These are phyloP conservation scores for Elsinoe perseae DNA, from an alignment of 2,329 filamentous ascomycete genomes.

Conservation along the genomic window DNA sequence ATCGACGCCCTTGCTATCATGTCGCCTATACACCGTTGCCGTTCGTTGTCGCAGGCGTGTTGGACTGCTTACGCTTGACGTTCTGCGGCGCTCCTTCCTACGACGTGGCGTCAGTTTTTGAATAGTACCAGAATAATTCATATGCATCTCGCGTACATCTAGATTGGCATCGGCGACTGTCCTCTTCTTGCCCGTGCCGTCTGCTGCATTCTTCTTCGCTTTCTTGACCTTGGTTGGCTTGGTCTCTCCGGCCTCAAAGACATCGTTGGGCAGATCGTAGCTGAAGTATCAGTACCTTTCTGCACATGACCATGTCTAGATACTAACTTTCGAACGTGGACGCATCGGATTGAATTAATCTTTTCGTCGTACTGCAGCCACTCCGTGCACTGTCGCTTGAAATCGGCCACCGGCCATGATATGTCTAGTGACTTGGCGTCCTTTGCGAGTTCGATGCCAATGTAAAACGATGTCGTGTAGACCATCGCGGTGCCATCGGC, in stretches of 20 bases:
- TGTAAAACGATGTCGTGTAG: slow-evolving; percentile 89
- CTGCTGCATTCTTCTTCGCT: slow-evolving; percentile 24
- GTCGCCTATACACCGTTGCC: not conserved
- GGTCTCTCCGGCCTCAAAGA: slow-evolving; percentile 72
- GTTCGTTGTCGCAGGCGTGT: slow-evolving; percentile 8
- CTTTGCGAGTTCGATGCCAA: slow-evolving; percentile 69
- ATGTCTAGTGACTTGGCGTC: slow-evolving; percentile 66
- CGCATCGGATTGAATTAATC: slow-evolving; percentile 71
- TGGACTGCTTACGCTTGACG: slow-evolving; percentile 16
- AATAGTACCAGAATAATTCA: not conserved
- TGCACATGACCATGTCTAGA: not conserved
- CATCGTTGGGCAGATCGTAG: slow-evolving; percentile 78
- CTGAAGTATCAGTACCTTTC: slow-evolving; percentile 42
- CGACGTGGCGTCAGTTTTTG: not conserved
- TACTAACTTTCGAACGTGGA: slow-evolving; percentile 77
- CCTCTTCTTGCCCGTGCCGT: slow-evolving; percentile 34
- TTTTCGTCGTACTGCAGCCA: slow-evolving; percentile 69
- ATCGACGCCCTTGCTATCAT: not conserved
- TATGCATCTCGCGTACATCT: slow-evolving; percentile 31
- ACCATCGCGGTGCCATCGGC: slow-evolving; percentile 45
- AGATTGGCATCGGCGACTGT: slow-evolving; percentile 38
- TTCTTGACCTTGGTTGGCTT: slow-evolving; percentile 39
- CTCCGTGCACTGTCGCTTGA: slow-evolving; percentile 70
- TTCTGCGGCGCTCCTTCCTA: slow-evolving; percentile 7
- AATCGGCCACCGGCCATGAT: slow-evolving; percentile 73